Conservation (phyloP, 768 basidiomycete species). For the Phaeotremella skinneri region DNA sequence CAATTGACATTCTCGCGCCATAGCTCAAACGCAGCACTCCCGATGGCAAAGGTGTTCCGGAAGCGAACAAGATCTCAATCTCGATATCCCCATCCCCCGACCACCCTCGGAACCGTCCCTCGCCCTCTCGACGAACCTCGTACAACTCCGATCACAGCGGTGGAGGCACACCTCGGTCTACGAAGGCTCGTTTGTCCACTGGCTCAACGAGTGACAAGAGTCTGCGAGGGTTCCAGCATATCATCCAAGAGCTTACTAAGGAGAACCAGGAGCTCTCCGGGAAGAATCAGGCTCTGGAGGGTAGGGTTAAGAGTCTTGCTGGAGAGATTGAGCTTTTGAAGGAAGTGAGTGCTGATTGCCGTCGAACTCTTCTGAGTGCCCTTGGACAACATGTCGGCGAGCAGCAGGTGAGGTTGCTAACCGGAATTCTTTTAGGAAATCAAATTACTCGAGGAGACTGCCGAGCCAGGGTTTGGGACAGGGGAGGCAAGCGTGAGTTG, state of each 20-base stretch:
- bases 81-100: background rate
- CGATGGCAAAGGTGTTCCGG: too few species aligned
- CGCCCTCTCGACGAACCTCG: background rate
- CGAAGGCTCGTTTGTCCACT: conserved; percentile 28
- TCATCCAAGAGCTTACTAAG: conserved; percentile 82
- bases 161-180: background rate
- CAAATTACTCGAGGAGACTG: conserved; percentile 69
- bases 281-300: conserved; percentile 64
- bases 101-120: background rate
- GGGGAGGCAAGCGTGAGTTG: conserved; percentile 4
- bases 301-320: conserved; percentile 69
- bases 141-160: background rate
- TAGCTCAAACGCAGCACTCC: background rate
- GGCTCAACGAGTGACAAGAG: conserved; percentile 35
- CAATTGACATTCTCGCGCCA: background rate
- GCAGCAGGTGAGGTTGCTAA: background rate
- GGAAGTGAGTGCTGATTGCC: conserved; percentile 56
- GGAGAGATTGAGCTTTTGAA: conserved; percentile 74
- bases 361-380: too few species aligned
- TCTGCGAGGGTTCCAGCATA: conserved; percentile 57
- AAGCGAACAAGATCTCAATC: background rate
- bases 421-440: conserved; percentile 61
- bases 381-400: too few species aligned
- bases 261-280: conserved; percentile 74
- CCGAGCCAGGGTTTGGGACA: conserved; percentile 10